Base-by-base conservation (phyloP, 192 early-diverging fungal genomes). In the Cladochytrium replicatum region DNA sequence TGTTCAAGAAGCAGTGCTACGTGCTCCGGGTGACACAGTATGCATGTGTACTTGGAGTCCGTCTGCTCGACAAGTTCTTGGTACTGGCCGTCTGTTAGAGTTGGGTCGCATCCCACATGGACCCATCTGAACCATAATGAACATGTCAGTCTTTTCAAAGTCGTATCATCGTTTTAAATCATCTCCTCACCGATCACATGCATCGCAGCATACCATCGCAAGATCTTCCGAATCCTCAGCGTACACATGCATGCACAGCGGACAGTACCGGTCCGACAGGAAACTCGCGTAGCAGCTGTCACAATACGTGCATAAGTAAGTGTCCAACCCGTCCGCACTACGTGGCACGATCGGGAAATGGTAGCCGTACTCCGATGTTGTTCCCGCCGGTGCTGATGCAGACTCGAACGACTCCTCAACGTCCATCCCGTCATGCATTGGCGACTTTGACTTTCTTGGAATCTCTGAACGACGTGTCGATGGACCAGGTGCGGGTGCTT, bases 121-220 rank as follows among this genome's bases (percentile, higher is more conserved):
- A 75, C 58, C 72, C 72, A 75, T 52, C 71, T 69, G 50, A 5
- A 28, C 30, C 27, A 13, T 41, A 25, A 34, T 37, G 32, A 55
- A 54, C 49, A 55, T 25, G 37, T 48, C 17, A 55, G 2, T 19
- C 8, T 52, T 52, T 39, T 48, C 9, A 53, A 13, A 22, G 11
- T 52, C n/a, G n/a, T 52, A 13, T 6, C 32, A 57, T 29, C 25
- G 8, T 11, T 55, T 11, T 37, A 1, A 34, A 34, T 22, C 7
- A 52, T 4, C 4, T 4, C 13, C 48, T 11, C 39, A 72, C 70
- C 70, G 32, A 39, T 69, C 71, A 54, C 71, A 74, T 2, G 32
- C 32, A 41, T 71, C 72, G 54, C 72, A 75, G 50, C 63, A 71
- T 15, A 60, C 72, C 72, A 75, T 75, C 7, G 59, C 53, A 2